A percentile compares a stretch with the other conserved stretches of the same genome.
Evolutionary conservation across 495 filamentous ascomycete species (phyloP).

Genomic region (Neurospora sp.): DNA sequence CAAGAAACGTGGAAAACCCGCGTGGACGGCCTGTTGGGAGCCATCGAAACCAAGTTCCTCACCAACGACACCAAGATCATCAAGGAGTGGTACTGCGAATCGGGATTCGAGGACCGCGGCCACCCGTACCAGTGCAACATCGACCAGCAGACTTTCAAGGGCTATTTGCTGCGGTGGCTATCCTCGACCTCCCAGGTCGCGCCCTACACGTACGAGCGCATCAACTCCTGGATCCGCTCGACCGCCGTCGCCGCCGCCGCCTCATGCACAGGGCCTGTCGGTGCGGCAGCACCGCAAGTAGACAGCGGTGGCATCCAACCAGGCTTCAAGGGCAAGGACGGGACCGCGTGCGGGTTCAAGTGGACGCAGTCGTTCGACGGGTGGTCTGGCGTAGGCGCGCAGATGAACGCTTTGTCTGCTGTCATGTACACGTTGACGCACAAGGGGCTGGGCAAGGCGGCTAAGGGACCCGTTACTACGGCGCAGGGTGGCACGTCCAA

Average conservation of each 20-base stretch:
- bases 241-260: slow-evolving; percentile 52
- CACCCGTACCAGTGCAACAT: slow-evolving; percentile 45
- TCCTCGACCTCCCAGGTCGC: slow-evolving; percentile 55
- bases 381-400: slow-evolving; percentile 51
- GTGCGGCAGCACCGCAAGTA: slow-evolving; percentile 23
- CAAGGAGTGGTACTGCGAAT: slow-evolving; percentile 61
- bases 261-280: slow-evolving; percentile 49
- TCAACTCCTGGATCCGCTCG: slow-evolving; percentile 46
- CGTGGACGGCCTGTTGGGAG: slow-evolving; percentile 44
- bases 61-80: slow-evolving; percentile 45
- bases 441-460: slow-evolving; percentile 11
- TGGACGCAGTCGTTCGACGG: slow-evolving; percentile 36
- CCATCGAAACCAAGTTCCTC: slow-evolving; percentile 46
- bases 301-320: slow-evolving; percentile 46
- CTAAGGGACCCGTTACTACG: slow-evolving; percentile 41
- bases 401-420: slow-evolving; percentile 60
- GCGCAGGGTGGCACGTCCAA: slow-evolving; percentile 55
- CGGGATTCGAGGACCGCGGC: slow-evolving; percentile 17
- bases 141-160: slow-evolving; percentile 68
- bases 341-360: slow-evolving; percentile 44
- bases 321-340: slow-evolving; percentile 35
- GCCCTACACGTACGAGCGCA: slow-evolving; percentile 45
- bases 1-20: slow-evolving; percentile 43
- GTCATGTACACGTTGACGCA: slow-evolving; percentile 53
- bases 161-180: slow-evolving; percentile 62